Evolutionary conservation across 23 red algal genomes (phyloP).

Genomic region (Gracilaria domingensis): DNA sequence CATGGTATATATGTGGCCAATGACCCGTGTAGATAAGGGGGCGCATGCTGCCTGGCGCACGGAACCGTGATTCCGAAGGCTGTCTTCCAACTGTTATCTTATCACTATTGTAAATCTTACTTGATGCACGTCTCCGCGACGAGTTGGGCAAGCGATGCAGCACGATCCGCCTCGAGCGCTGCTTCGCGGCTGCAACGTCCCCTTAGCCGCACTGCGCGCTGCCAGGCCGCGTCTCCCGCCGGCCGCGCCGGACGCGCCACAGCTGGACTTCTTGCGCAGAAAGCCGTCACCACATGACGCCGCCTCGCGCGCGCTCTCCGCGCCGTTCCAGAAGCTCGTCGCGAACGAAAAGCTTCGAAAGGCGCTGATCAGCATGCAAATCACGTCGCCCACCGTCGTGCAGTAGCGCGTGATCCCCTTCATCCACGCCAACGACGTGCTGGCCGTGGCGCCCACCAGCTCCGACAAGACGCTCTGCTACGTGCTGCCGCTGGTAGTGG

Average conservation of each 20-base stretch:
- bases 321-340: conserved; percentile 22
- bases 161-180: conserved; percentile 39
- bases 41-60: conserved; percentile 8
- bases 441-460: conserved; percentile 82
- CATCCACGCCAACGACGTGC: conserved; percentile 61
- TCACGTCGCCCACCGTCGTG: conserved; percentile 62
- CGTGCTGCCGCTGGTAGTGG: conserved; percentile 70
- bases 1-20: conserved; percentile 36
- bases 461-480: conserved; percentile 88
- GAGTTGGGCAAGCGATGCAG: conserved; percentile 23
- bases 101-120: not conserved
- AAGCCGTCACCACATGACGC: not conserved
- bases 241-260: not conserved
- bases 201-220: not conserved
- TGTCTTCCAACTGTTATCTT: not conserved
- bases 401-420: conserved; percentile 77
- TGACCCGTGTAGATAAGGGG: not conserved
- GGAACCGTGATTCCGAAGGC: not conserved
- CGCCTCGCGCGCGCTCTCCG: not conserved
- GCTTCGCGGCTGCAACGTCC: conserved; percentile 43
- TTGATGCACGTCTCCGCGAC: no score
- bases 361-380: conserved; percentile 10
- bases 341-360: not conserved
- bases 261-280: conserved; percentile 36
- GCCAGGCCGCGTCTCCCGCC: not conserved